Evolutionary conservation across 805 yeast genomes (phyloP).

Genomic region (Metschnikowia lachancei): DNA sequence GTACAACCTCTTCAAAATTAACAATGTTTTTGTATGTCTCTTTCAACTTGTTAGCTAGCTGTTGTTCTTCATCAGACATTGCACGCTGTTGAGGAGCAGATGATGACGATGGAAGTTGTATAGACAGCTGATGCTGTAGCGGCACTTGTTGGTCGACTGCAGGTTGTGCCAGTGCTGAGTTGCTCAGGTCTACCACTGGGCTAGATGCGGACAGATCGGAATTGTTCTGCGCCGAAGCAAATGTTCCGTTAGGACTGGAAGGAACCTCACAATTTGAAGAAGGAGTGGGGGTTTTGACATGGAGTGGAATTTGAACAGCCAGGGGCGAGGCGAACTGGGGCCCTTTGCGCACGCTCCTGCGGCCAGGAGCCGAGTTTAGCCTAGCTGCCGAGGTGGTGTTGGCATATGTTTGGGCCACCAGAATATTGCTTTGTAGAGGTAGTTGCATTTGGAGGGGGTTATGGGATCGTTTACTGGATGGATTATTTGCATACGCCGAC

Average conservation of each 20-base stretch:
- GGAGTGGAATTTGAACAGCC: slow-evolving; percentile 12
- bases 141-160: slow-evolving; percentile 11
- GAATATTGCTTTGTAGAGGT: slow-evolving; percentile 17
- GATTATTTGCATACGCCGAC: slow-evolving; percentile 32
- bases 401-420: slow-evolving; percentile 13
- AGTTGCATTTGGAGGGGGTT: slow-evolving; percentile 19
- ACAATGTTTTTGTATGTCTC: slow-evolving; percentile 72
- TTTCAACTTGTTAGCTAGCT: slow-evolving; percentile 65
- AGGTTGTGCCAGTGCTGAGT: slow-evolving; percentile 2
- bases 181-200: slow-evolving; percentile 24
- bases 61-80: slow-evolving; percentile 60
- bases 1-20: slow-evolving; percentile 64
- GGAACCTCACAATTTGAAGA: slow-evolving; percentile 42
- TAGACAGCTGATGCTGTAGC: slow-evolving; percentile 18
- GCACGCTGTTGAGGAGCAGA: slow-evolving; percentile 21
- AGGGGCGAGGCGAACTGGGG: slow-evolving; percentile 17
- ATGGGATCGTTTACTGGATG: slow-evolving; percentile 37
- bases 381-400: slow-evolving; percentile 9
- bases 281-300: slow-evolving; percentile 39
- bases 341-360: slow-evolving; percentile 16
- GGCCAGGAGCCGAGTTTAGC: slow-evolving; percentile 7
- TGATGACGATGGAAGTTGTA: slow-evolving; percentile 7
- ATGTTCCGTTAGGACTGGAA: slow-evolving; percentile 36
- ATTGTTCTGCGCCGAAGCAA: slow-evolving; percentile 30
- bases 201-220: slow-evolving; percentile 43